Conservation (phyloP, 768 basidiomycete genomes). For the Sarcomyxa edulis region DNA sequence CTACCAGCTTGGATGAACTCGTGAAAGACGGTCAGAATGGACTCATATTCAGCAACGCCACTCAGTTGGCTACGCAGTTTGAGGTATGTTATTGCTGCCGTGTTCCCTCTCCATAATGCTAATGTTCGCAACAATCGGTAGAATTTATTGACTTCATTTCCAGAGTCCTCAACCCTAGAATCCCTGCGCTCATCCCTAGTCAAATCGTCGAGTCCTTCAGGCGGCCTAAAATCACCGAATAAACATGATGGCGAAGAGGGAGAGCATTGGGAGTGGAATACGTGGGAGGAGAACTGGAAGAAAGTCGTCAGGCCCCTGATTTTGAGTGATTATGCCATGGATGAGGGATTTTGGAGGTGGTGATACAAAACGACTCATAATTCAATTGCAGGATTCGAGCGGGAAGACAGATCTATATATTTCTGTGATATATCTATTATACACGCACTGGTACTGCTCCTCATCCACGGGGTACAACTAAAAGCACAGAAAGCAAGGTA, state of each 20-base stretch:
- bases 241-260: slow-evolving; percentile 16
- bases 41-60: slow-evolving; percentile 61
- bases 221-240: slow-evolving; percentile 10
- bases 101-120: slow-evolving; percentile 1
- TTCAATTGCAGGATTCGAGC: too few species aligned
- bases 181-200: slow-evolving; percentile 48
- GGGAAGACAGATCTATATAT: neutral
- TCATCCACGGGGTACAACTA: slow-evolving; percentile 3
- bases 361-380: too few species aligned
- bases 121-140: too few species aligned
- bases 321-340: slow-evolving; percentile 11
- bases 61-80: slow-evolving; percentile 67
- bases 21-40: slow-evolving; percentile 86
- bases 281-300: slow-evolving; percentile 88
- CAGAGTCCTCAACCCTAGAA: slow-evolving; percentile 43
- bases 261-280: slow-evolving; percentile 53
- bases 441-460: too few species aligned
- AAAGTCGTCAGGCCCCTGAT: slow-evolving; percentile 57
- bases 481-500: neutral
- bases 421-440: neutral
- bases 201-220: slow-evolving; percentile 19
- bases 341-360: too few species aligned
- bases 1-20: slow-evolving; percentile 72
- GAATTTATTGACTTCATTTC: slow-evolving; percentile 59
- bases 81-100: slow-evolving; percentile 38